These are phyloP conservation scores for Syncephalastrum contaminatum DNA, from an alignment of 371 early-diverging fungal genomes.

Conservation along the genomic window DNA sequence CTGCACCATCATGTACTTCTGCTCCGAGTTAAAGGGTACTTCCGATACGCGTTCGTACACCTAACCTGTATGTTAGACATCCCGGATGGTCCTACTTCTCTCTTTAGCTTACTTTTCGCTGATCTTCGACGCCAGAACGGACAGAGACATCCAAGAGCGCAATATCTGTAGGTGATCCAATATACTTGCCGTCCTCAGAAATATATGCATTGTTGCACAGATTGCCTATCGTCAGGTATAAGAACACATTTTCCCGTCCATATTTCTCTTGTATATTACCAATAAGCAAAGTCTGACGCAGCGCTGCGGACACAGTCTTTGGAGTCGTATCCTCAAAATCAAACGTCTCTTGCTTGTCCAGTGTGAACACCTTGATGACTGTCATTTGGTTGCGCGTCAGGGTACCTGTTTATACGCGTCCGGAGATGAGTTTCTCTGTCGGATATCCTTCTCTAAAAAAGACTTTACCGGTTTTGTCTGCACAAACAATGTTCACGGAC, in stretches of 20 bases:
- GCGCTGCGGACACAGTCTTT: slow-evolving; percentile 34
- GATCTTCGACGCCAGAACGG: slow-evolving; percentile 54
- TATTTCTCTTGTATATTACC: slow-evolving; percentile 30
- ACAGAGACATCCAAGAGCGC: slow-evolving; percentile 72
- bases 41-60: slow-evolving; percentile 66
- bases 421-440: neutral
- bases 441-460: neutral
- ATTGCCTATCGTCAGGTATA: slow-evolving; percentile 31
- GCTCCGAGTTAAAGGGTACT: slow-evolving; percentile 88
- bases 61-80: slow-evolving; percentile 19
- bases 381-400: slow-evolving; percentile 88
- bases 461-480: slow-evolving; percentile 87
- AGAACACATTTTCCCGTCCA: no score
- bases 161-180: slow-evolving; percentile 87
- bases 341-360: slow-evolving; percentile 58
- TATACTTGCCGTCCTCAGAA: slow-evolving; percentile 62
- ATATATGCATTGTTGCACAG: slow-evolving; percentile 79
- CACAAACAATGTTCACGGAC: slow-evolving; percentile 83
- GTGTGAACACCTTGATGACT: slow-evolving; percentile 69
- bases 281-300: slow-evolving; percentile 55
- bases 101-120: slow-evolving; percentile 53
- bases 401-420: slow-evolving; percentile 49
- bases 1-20: slow-evolving; percentile 85
- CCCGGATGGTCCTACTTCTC: neutral
- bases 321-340: slow-evolving; percentile 60